Evolutionary conservation across 2,329 filamentous ascomycete genomes (phyloP), one percentile per base, ranked within the genome.

Genomic region (Coniochaeta hoffmannii): DNA sequence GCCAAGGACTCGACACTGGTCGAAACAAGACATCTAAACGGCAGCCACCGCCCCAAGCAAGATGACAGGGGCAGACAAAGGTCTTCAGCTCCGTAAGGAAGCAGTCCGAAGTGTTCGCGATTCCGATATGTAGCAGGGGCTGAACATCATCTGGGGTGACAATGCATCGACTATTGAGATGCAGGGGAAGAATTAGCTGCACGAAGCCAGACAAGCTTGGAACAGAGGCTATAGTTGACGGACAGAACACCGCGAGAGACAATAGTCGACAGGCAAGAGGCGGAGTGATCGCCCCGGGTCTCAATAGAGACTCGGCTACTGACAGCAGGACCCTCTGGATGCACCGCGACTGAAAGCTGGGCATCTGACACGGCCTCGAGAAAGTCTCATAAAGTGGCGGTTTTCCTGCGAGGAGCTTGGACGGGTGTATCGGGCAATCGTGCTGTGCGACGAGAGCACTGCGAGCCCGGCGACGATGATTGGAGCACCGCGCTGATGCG

Each of bases 141-240:
- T 50, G 46, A 50, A 50, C 9, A 12, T 32, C 12, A 11, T 32
- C 28, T 12, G 24, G 44, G 46, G 28, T 31, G 46, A 32, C 46
- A n/a, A 50, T 50, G 24, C 46, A 31, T 50, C 24, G 22, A 50
- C 46, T 50, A 50, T 50, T 50, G 46, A 26, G 24, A 41, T 50
- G 46, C 28, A 32, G 46, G 24, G 44, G 28, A 7, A 32, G n/a
- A 24, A 32, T 24, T 26, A n/a, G 46, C 15, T n/a, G 14, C n/a
- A 30, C 28, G 24, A 30, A 32, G 24, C 19, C 24, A 14, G 41
- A 10, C 32, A n/a, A n/a, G 14, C 46, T 31, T 24, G 36, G n/a
- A 24, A 15, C 15, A 41, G 17, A 31, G 2, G 26, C 7, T 10
- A 31, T 31, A 22, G 14, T 3, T n/a, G 22, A 12, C 24, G 24